Evolutionary conservation across 768 basidiomycete genomes (phyloP).

Genomic region (Serendipita sp.): DNA sequence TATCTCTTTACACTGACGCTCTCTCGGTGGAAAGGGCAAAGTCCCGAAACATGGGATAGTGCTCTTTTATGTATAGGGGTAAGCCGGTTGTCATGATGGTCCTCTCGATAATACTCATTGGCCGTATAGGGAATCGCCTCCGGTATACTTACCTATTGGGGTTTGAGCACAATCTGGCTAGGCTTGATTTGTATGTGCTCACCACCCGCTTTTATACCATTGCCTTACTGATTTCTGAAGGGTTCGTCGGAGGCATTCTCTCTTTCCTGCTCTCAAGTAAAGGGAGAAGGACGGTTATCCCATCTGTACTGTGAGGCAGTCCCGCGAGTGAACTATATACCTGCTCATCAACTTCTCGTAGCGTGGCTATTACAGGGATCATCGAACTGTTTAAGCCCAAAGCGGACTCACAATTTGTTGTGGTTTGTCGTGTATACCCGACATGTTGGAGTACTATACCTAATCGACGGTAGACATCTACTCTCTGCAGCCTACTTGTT

Average conservation of each 20-base stretch:
- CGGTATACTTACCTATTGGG: background rate
- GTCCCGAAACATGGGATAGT: constrained; percentile 4
- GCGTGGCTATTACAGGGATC: background rate
- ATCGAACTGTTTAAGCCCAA: background rate
- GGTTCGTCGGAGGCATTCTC: background rate
- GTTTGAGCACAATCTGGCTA: background rate
- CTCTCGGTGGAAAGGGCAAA: constrained; percentile 1
- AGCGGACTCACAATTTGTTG: background rate
- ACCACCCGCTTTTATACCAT: background rate
- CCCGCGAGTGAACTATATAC: background rate
- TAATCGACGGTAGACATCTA: too few species aligned
- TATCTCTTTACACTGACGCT: background rate
- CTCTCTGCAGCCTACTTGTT: too few species aligned
- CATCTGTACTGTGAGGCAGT: background rate
- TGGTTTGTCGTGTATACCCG: background rate
- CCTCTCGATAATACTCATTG: background rate
- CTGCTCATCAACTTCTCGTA: background rate
- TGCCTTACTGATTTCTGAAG: background rate
- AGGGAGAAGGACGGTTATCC: background rate
- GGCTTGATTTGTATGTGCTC: background rate
- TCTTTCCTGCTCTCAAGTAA: background rate
- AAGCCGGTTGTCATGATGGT: background rate
- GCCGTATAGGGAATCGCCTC: background rate
- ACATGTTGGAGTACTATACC: too few species aligned
- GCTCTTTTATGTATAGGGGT: background rate